Evolutionary conservation across 768 basidiomycete genomes (phyloP).

Genomic region (Suillus decipiens): DNA sequence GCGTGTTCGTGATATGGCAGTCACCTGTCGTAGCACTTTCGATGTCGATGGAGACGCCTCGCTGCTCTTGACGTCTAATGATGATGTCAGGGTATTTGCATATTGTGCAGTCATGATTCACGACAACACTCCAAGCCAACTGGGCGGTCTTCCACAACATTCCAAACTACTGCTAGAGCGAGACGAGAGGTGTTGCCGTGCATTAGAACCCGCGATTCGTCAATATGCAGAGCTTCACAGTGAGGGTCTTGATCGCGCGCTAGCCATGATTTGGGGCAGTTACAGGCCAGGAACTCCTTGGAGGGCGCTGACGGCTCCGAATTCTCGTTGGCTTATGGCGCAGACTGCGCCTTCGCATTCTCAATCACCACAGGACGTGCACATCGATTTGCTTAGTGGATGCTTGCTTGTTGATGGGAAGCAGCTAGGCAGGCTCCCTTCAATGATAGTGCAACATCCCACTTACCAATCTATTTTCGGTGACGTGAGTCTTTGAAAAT

Average conservation of each 20-base stretch:
- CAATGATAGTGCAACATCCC: slow-evolving; percentile 19
- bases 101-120: slow-evolving; percentile 28
- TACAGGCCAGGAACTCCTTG: slow-evolving; percentile 28
- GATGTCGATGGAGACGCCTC: slow-evolving; percentile 24
- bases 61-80: slow-evolving; percentile 18
- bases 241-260: slow-evolving; percentile 23
- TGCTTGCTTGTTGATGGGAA: slow-evolving; percentile 29
- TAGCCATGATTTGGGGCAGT: slow-evolving; percentile 23
- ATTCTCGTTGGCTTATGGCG: slow-evolving; percentile 26
- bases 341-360: slow-evolving; percentile 12
- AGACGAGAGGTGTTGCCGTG: slow-evolving; percentile 31
- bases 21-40: slow-evolving; percentile 38
- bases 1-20: slow-evolving; percentile 38
- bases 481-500: slow-evolving; percentile 14
- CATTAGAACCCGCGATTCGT: slow-evolving; percentile 19
- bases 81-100: slow-evolving; percentile 26
- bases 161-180: slow-evolving; percentile 29
- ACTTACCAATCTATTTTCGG: slow-evolving; percentile 24
- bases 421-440: slow-evolving; percentile 27
- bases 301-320: slow-evolving; percentile 13
- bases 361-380: slow-evolving; percentile 23
- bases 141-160: slow-evolving; percentile 9
- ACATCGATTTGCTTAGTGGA: slow-evolving; percentile 27
- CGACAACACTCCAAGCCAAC: slow-evolving; percentile 24
- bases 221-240: slow-evolving; percentile 6